Conservation (phyloP, 164 flowering plant genomes). For the grape (Vitis vinifera) region DNA sequence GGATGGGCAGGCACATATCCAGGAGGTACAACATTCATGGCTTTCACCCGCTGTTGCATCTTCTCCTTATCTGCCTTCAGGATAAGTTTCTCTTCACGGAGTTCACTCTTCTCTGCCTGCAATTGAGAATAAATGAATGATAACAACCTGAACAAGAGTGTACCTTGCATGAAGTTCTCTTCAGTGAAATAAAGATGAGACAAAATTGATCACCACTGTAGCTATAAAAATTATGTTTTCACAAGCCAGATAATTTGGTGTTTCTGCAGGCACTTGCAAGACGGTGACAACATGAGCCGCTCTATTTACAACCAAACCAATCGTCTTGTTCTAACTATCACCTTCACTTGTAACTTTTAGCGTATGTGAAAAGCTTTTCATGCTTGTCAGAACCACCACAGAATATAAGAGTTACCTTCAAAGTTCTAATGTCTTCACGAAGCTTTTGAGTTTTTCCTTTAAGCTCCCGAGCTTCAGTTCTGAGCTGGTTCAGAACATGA, state of each 20-base stretch:
- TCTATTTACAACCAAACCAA: too few species aligned
- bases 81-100: conserved; percentile 57
- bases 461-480: conserved; percentile 48
- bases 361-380: too few species aligned
- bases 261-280: too few species aligned
- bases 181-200: too few species aligned
- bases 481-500: conserved; percentile 45
- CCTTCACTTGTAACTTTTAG: too few species aligned
- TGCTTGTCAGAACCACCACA: too few species aligned
- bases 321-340: too few species aligned
- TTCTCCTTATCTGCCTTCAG: conserved; percentile 68
- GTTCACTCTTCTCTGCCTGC: conserved; percentile 76
- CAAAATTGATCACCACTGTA: too few species aligned
- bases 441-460: conserved; percentile 51
- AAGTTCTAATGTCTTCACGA: conserved; percentile 42
- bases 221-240: too few species aligned
- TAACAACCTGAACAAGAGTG: neutral
- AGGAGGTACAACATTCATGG: conserved; percentile 34
- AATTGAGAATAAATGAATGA: neutral
- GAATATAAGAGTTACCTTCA: conserved; percentile 45
- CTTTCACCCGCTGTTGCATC: conserved; percentile 67
- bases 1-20: conserved; percentile 58
- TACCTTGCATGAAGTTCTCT: too few species aligned
- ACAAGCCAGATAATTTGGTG: too few species aligned
- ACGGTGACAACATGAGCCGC: too few species aligned